A percentile compares a stretch with the other conserved stretches of the same genome.
These are phyloP conservation scores for Yamadazyma epiphylla DNA, from an alignment of 1,139 yeast species.

Conservation along the genomic window DNA sequence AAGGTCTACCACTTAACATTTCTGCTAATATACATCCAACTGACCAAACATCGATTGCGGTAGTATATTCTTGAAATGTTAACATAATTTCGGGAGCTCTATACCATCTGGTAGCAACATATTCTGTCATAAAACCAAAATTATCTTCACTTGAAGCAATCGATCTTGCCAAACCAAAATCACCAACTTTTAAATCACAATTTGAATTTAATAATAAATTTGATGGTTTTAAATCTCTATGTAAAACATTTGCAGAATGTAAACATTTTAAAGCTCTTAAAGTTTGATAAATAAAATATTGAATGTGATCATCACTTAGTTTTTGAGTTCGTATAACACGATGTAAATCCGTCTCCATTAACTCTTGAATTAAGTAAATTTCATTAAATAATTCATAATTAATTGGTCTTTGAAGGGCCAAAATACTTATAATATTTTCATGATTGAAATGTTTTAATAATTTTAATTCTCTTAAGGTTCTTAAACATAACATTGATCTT, in stretches of 20 bases:
- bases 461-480: conserved; percentile 88
- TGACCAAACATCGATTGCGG: conserved; percentile 96
- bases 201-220: conserved; percentile 83
- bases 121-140: conserved; percentile 71
- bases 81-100: conserved; percentile 97
- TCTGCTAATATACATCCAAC: conserved; percentile 96
- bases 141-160: conserved; percentile 32
- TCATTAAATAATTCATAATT: conserved; percentile 74
- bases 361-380: conserved; percentile 88
- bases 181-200: conserved; percentile 92
- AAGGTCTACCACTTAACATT: conserved; percentile 79
- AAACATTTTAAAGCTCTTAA: conserved; percentile 84
- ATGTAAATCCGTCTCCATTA: conserved; percentile 94
- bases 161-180: conserved; percentile 83
- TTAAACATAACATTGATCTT: conserved; percentile 82
- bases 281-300: conserved; percentile 88
- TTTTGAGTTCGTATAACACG: conserved; percentile 84
- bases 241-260: conserved; percentile 89
- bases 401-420: conserved; percentile 87
- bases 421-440: conserved; percentile 85
- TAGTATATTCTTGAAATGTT: conserved; percentile 84
- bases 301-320: conserved; percentile 87
- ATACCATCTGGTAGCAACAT: conserved; percentile 97
- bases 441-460: conserved; percentile 81
- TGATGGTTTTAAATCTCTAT: conserved; percentile 89